These are phyloP conservation scores for Bremia lactucae DNA, from an alignment of 352 stramenopile species.

Conservation along the genomic window DNA sequence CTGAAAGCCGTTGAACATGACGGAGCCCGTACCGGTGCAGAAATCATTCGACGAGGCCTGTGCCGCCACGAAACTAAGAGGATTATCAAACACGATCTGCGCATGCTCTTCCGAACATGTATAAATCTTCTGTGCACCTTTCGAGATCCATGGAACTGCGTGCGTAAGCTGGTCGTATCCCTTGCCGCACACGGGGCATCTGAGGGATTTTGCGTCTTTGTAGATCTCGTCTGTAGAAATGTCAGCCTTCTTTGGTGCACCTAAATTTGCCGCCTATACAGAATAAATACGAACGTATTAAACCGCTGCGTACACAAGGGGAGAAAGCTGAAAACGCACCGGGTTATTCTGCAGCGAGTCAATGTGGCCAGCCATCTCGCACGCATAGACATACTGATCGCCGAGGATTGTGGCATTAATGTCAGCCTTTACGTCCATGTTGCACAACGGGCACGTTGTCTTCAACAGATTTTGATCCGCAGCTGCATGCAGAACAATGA, in stretches of 20 bases:
- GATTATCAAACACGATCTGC: conserved; percentile 39
- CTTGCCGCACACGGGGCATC: conserved; percentile 58
- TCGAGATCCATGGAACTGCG: conserved; percentile 63
- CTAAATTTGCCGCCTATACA: conserved; percentile 26
- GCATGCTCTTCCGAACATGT: conserved; percentile 56
- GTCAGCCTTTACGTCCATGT: conserved; percentile 40
- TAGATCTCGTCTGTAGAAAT: conserved; percentile 60
- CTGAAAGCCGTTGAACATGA: conserved; percentile 83
- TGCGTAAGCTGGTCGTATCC: conserved; percentile 50
- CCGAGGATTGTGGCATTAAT: conserved; percentile 62
- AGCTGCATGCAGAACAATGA: conserved; percentile 10
- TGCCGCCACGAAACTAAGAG: conserved; percentile 31
- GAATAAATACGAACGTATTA: conserved; percentile 1
- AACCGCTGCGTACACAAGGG: not conserved
- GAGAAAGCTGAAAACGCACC: conserved; percentile 16
- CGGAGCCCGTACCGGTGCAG: conserved; percentile 48
- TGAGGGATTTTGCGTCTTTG: conserved; percentile 43
- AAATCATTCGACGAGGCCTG: conserved; percentile 28
- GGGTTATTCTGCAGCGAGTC: conserved; percentile 69
- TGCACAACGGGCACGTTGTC: conserved; percentile 41
- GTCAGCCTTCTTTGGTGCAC: conserved; percentile 28
- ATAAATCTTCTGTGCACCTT: conserved; percentile 65
- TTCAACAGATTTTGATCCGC: conserved; percentile 46
- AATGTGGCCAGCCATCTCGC: conserved; percentile 76
- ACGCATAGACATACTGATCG: conserved; percentile 69